A percentile compares a stretch with the other conserved stretches of the same genome.
Conservation (phyloP, 1,284 basidiomycete species). For the Gymnopus androsaceus region DNA sequence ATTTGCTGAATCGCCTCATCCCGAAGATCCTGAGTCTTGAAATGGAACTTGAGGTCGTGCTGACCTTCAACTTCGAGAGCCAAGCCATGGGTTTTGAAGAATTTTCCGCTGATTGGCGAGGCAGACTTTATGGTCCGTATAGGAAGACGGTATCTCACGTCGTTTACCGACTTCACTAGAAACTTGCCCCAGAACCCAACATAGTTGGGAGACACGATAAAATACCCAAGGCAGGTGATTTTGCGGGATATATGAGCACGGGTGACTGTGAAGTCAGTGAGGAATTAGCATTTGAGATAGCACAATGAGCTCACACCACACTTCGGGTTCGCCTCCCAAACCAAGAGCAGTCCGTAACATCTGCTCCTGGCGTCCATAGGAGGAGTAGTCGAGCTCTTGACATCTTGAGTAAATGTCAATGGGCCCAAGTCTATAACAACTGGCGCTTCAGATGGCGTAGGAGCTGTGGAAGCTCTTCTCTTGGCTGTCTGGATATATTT, state of each 20-base stretch:
- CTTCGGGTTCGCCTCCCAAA: conserved; percentile 33
- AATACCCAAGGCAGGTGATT: conserved; percentile 42
- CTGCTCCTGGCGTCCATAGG: conserved; percentile 28
- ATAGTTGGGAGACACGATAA: conserved; percentile 44
- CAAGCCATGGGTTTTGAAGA: conserved; percentile 47
- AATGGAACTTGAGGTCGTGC: conserved; percentile 51
- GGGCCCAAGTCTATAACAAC: conserved; percentile 47
- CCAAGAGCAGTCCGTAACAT: conserved; percentile 36
- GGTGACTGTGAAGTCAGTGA: conserved; percentile 31
- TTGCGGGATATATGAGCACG: conserved; percentile 39
- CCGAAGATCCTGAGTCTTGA: conserved; percentile 43
- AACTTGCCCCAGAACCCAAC: conserved; percentile 55
- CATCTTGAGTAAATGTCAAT: conserved; percentile 36
- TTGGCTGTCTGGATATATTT: conserved; percentile 33
- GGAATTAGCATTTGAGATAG: not conserved
- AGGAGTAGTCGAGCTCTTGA: conserved; percentile 20
- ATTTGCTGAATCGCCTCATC: conserved; percentile 48
- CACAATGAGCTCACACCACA: conserved; percentile 45
- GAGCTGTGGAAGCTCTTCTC: conserved; percentile 20
- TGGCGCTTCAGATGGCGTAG: conserved; percentile 23
- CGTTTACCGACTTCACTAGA: conserved; percentile 38
- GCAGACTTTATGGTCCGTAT: conserved; percentile 46
- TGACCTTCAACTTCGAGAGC: conserved; percentile 52
- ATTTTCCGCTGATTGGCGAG: conserved; percentile 33
- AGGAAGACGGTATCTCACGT: conserved; percentile 53